Percentiles rank a stretch among this genome's conserved stretches.
Conservation (phyloP, 179 eudicot genomes). For the Drosera spatulata region DNA sequence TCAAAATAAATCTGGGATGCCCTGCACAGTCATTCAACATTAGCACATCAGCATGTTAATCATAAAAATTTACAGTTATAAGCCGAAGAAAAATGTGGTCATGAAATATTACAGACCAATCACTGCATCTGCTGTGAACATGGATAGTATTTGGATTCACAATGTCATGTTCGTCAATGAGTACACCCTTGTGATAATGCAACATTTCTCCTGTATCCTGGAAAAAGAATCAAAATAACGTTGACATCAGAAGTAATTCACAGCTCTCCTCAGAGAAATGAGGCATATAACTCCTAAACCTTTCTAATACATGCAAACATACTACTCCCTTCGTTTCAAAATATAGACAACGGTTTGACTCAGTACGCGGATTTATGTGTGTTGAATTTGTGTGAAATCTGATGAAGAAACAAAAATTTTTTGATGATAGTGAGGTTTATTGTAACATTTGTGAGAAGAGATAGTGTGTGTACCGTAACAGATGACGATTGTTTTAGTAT, state of each 20-base stretch:
- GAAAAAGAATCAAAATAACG: slow-evolving; percentile 2
- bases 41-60: background rate
- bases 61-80: background rate
- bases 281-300: background rate
- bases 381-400: too few relatives aligned
- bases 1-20: slow-evolving; percentile 70
- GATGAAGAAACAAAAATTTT: too few relatives aligned
- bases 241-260: background rate
- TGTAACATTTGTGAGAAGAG: too few relatives aligned
- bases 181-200: slow-evolving; percentile 64
- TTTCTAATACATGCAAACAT: background rate
- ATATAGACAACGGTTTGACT: too few relatives aligned
- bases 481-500: too few relatives aligned
- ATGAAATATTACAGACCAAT: slow-evolving; percentile 42
- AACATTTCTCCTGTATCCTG: slow-evolving; percentile 68
- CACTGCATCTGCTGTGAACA: slow-evolving; percentile 70
- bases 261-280: background rate
- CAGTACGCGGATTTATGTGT: too few relatives aligned
- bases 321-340: too few relatives aligned
- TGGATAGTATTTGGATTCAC: slow-evolving; percentile 32
- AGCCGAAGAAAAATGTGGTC: background rate
- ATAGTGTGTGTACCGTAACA: too few relatives aligned
- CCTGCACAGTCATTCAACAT: slow-evolving; percentile 38
- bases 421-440: too few relatives aligned
- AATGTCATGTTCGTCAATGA: slow-evolving; percentile 39